Conservation (phyloP, 495 filamentous ascomycete genomes). For the Extremus antarcticus region DNA sequence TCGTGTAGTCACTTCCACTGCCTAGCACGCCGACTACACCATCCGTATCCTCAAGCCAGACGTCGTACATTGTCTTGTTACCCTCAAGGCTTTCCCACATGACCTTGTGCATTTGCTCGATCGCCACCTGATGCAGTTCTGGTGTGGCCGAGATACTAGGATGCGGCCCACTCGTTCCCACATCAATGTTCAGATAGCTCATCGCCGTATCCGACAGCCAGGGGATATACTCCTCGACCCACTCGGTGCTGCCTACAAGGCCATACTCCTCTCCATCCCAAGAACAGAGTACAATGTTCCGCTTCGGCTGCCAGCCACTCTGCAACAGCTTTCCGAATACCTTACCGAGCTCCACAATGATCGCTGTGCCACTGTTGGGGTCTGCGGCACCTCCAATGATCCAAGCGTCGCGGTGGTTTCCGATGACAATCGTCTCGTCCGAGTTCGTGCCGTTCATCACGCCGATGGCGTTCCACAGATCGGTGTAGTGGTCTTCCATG, state of each 20-base stretch:
- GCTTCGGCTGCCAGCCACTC: constrained; percentile 36
- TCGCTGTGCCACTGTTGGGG: constrained; percentile 36
- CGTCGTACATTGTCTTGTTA: constrained; percentile 30
- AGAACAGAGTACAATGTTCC: constrained; percentile 23
- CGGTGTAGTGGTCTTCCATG: constrained; percentile 20
- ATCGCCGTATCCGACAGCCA: constrained; percentile 30
- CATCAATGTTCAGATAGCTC: constrained; percentile 58
- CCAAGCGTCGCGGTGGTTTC: constrained; percentile 33
- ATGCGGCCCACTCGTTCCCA: constrained; percentile 39
- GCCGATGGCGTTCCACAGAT: constrained; percentile 28
- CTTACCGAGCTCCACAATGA: constrained; percentile 31
- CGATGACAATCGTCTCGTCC: constrained; percentile 26
- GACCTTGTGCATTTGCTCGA: constrained; percentile 22
- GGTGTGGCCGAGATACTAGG: constrained; percentile 22
- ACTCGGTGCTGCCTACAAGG: constrained; percentile 35
- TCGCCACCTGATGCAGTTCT: constrained; percentile 20
- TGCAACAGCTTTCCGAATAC: constrained; percentile 34
- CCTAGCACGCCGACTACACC: constrained; percentile 26
- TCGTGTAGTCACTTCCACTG: constrained; percentile 24
- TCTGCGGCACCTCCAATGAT: constrained; percentile 34
- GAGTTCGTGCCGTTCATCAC: constrained; percentile 29
- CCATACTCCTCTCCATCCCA: constrained; percentile 42
- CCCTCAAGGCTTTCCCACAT: constrained; percentile 30
- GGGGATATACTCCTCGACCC: constrained; percentile 28
- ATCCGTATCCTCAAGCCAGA: constrained; percentile 18